Evolutionary conservation across 768 basidiomycete genomes (phyloP), one percentile per base, ranked within the genome.

Genomic region (Rhizopogon roseolus): DNA sequence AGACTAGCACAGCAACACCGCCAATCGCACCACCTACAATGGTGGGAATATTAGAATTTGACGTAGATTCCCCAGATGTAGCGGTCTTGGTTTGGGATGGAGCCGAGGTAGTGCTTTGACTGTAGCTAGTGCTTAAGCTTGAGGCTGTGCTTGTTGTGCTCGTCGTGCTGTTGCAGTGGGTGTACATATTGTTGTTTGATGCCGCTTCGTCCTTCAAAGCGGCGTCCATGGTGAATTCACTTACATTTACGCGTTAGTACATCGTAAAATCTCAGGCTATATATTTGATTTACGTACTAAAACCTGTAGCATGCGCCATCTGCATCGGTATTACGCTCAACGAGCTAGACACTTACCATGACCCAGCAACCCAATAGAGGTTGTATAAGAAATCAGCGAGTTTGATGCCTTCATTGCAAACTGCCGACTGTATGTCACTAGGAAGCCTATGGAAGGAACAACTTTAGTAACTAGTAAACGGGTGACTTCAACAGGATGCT

Each of bases 111-210:
- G 54, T 50, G 27, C 25, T 25, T 43, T 13, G 25, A 16, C 41
- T 16, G 29, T 22, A 22, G 22, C 34, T 13, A n/a, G n/a, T n/a
- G n/a, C 43, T 29, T 16, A 60, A 56, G 16, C 40, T 41, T 4
- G 38, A 11, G n/a, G 38, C 22, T 22, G 22, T 22, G 22, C 22
- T 22, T 22, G 22, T 50, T 14, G 34, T 36, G 34, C 34, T 36
- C 13, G 34, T 50, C 14, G 53, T 54, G 10, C 46, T 42, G n/a
- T 56, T 54, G 49, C 68, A 69, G 45, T 64, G 62, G 13, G 63
- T 64, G 49, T 66, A 69, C 0, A 66, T 65, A 48, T 69, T 64
- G 58, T 64, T 62, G 16, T 57, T 57, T 29, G 58, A 53, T 22
- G 46, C 52, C 4, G 50, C 50, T 19, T 68, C 60, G 27, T 63